Evolutionary conservation across 2,329 filamentous ascomycete species (phyloP).

Genomic region (Stachybotrys elegans): DNA sequence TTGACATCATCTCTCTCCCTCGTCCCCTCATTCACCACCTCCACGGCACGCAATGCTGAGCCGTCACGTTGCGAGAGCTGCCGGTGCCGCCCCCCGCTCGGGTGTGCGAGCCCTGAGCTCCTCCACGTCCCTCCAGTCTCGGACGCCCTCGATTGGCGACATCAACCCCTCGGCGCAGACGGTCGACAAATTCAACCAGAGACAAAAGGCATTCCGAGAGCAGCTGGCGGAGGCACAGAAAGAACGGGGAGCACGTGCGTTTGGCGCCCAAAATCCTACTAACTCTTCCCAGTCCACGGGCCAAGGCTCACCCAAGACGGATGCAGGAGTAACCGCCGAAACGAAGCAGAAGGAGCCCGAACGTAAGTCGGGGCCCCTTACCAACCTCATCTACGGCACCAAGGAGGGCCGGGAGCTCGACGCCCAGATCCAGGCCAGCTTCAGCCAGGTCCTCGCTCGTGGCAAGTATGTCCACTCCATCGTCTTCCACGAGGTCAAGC

Average conservation of each 20-base stretch:
- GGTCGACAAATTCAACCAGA: constrained; percentile 71
- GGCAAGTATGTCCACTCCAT: constrained; percentile 99
- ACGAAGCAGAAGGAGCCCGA: constrained; percentile 48
- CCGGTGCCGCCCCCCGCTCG: constrained; percentile 39
- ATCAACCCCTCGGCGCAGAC: constrained; percentile 62
- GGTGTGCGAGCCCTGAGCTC: constrained; percentile 53
- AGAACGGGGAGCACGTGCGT: constrained; percentile 81
- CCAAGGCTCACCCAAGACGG: constrained; percentile 30
- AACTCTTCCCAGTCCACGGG: constrained; percentile 38
- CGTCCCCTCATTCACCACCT: constrained; percentile 3
- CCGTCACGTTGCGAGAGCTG: constrained; percentile 42
- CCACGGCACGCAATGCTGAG: constrained; percentile 41
- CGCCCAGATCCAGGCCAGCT: constrained; percentile 91
- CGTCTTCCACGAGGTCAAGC: constrained; percentile 92
- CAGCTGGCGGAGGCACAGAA: constrained; percentile 71
- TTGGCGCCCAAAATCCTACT: constrained; percentile 34
- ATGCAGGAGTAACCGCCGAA: constrained; percentile 45
- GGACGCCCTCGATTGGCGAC: constrained; percentile 77
- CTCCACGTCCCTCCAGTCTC: constrained; percentile 37
- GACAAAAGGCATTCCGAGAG: constrained; percentile 83
- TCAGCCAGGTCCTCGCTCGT: constrained; percentile 88
- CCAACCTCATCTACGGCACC: constrained; percentile 92
- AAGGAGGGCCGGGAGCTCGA: constrained; percentile 93
- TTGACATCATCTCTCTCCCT: constrained; percentile 6
- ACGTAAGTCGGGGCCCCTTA: constrained; percentile 68